Percentiles rank a stretch among this genome's conserved stretches.
Conservation (phyloP, 495 filamentous ascomycete genomes). For the Podospora bellae-mahoneyi region DNA sequence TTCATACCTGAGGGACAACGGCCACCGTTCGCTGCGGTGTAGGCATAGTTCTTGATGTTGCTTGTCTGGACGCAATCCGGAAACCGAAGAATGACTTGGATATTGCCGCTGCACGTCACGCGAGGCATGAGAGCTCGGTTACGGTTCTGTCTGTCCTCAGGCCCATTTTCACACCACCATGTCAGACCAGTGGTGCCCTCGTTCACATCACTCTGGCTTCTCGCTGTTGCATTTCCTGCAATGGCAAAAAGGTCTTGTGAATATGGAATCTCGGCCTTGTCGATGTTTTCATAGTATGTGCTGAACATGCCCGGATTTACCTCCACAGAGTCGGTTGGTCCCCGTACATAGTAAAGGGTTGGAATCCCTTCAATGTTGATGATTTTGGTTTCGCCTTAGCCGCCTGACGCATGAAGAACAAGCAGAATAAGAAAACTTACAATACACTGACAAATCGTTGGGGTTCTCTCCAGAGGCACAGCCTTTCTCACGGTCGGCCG, state of each 20-base stretch:
- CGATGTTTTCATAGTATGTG: constrained; percentile 63
- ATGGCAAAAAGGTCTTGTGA: constrained; percentile 45
- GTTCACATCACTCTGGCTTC: constrained; percentile 33
- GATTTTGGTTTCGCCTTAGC: neutral
- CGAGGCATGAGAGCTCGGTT: constrained; percentile 34
- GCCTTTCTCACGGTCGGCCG: constrained; percentile 34
- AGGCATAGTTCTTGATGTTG: constrained; percentile 35
- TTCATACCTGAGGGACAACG: constrained; percentile 33
- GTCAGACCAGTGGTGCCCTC: constrained; percentile 35
- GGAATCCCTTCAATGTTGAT: constrained; percentile 24
- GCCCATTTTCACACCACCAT: constrained; percentile 40
- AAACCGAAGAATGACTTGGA: constrained; percentile 37
- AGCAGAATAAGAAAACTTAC: neutral
- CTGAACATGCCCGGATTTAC: constrained; percentile 37
- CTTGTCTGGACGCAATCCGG: constrained; percentile 35
- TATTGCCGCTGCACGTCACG: constrained; percentile 32
- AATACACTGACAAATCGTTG: constrained; percentile 39
- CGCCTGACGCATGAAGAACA: too few species aligned
- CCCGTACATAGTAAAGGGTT: constrained; percentile 37
- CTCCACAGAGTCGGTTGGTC: constrained; percentile 34
- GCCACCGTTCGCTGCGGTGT: constrained; percentile 33
- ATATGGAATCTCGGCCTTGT: constrained; percentile 79
- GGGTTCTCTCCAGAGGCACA: constrained; percentile 40
- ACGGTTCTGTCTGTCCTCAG: constrained; percentile 32
- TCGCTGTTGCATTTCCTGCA: constrained; percentile 34